These are phyloP conservation scores for Penicillium parvum DNA, from an alignment of 495 filamentous ascomycete genomes.

Conservation along the genomic window DNA sequence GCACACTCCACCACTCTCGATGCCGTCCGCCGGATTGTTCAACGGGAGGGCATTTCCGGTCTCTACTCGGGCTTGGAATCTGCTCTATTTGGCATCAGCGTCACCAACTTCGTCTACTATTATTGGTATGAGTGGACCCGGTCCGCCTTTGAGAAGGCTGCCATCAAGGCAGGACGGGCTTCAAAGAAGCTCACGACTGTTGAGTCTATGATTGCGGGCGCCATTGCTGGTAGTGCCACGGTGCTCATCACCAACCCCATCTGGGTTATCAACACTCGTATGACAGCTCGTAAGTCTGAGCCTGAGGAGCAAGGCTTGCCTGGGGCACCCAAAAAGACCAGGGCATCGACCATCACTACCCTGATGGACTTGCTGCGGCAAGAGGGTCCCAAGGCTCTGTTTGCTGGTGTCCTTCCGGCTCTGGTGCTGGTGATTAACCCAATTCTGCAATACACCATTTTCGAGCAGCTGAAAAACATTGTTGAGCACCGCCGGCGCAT, in stretches of 20 bases:
- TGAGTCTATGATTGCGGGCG: constrained; percentile 90
- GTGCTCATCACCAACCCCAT: constrained; percentile 96
- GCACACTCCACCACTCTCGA: constrained; percentile 76
- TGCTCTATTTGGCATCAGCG: constrained; percentile 92
- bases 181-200: constrained; percentile 81
- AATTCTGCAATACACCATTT: constrained; percentile 97
- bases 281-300: constrained; percentile 78
- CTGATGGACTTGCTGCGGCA: constrained; percentile 69
- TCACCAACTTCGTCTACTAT: constrained; percentile 99
- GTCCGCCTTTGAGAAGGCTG: constrained; percentile 79
- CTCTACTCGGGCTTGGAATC: constrained; percentile 86
- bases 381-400: constrained; percentile 79
- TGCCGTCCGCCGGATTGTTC: constrained; percentile 79
- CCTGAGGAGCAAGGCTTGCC: constrained; percentile 51
- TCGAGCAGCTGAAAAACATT: constrained; percentile 88
- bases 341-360: constrained; percentile 71
- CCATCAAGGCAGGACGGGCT: constrained; percentile 65
- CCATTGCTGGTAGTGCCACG: constrained; percentile 90
- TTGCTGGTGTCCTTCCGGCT: constrained; percentile 88
- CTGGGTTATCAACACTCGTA: constrained; percentile 97
- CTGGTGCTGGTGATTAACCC: constrained; percentile 94
- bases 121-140: constrained; percentile 99
- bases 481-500: constrained; percentile 63
- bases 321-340: constrained; percentile 43
- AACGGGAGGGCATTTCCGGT: constrained; percentile 82